phyloP scores from a whole-genome alignment of 2,329 filamentous ascomycete species.

The Neocucurbitaria cava region DNA sequence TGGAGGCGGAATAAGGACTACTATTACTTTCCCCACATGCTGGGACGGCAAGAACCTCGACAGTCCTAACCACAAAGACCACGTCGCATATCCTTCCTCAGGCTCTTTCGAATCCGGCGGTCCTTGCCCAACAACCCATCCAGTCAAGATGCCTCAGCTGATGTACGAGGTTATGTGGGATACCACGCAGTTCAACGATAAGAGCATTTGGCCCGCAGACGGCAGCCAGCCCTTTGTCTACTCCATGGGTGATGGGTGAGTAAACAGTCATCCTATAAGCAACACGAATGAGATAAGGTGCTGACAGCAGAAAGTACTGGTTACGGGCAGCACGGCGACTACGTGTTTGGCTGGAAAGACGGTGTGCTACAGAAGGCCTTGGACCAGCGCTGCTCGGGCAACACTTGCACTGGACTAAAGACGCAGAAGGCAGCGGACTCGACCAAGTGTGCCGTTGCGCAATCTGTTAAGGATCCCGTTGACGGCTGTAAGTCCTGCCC shows the following conservation, averaged over 20 bases:
- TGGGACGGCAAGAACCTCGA: constrained; percentile 18
- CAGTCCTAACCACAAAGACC: not conserved
- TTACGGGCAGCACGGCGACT: constrained; percentile 36
- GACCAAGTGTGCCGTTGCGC: constrained; percentile 22
- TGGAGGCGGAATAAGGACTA: not conserved
- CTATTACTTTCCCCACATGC: not conserved
- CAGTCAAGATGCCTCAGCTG: constrained; percentile 55
- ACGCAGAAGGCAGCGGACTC: constrained; percentile 24
- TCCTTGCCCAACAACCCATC: constrained; percentile 51
- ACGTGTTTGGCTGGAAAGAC: constrained; percentile 56
- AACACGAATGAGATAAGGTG: not conserved
- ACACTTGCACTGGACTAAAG: constrained; percentile 43
- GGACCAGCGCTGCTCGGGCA: constrained; percentile 45
- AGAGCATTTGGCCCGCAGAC: constrained; percentile 29
- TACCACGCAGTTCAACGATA: constrained; percentile 39
- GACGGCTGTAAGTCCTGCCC: constrained; percentile 24
- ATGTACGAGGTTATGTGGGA: constrained; percentile 58
- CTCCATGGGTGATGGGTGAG: constrained; percentile 48
- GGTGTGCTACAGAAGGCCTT: constrained; percentile 54
- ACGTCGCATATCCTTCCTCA: not conserved
- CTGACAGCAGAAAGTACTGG: constrained; percentile 22
- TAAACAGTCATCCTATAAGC: not conserved
- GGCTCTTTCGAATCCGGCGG: constrained; percentile 26
- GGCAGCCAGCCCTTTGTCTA: constrained; percentile 36
- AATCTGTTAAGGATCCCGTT: constrained; percentile 29